Evolutionary conservation across 75 land plant species (phyloP).

Genomic region (Selaginella moellendorffii): DNA sequence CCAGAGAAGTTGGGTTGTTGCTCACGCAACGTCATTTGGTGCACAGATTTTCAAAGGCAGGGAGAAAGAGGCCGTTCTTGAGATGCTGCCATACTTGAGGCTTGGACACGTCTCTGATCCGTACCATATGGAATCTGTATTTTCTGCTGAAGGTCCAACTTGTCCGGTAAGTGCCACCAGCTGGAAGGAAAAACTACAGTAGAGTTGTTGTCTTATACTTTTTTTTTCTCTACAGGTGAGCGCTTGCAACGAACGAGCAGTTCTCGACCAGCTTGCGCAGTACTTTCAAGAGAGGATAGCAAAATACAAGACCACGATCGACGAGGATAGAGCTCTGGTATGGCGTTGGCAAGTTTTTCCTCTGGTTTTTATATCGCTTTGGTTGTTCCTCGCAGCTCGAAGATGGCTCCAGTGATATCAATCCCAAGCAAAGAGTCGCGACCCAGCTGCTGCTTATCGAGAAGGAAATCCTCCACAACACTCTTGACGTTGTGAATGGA

Average conservation of each 20-base stretch:
- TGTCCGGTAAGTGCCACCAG: conserved; percentile 75
- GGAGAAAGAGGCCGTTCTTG: conserved; percentile 77
- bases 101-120: conserved; percentile 86
- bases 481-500: conserved; percentile 45
- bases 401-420: conserved; percentile 33
- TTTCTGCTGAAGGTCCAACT: conserved; percentile 75
- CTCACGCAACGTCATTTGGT: not conserved
- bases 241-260: conserved; percentile 88
- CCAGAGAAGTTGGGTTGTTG: not conserved
- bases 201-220: not conserved
- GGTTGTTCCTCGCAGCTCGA: conserved; percentile 33
- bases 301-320: conserved; percentile 51
- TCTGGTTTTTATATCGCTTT: not conserved
- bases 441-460: conserved; percentile 64
- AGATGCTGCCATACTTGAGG: conserved; percentile 89
- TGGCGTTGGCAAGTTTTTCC: too few relatives aligned
- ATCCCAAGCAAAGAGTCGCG: conserved; percentile 75
- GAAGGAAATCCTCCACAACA: conserved; percentile 63
- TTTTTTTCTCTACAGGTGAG: conserved; percentile 46
- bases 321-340: conserved; percentile 65
- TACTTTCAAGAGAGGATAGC: conserved; percentile 57
- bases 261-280: conserved; percentile 62
- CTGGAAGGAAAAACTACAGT: too few relatives aligned
- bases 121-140: conserved; percentile 73
- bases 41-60: conserved; percentile 62